Percentiles rank a stretch among this genome's conserved stretches.
phyloP scores from a whole-genome alignment of 2,329 filamentous ascomycete species.

The Thyridium curvatum region DNA sequence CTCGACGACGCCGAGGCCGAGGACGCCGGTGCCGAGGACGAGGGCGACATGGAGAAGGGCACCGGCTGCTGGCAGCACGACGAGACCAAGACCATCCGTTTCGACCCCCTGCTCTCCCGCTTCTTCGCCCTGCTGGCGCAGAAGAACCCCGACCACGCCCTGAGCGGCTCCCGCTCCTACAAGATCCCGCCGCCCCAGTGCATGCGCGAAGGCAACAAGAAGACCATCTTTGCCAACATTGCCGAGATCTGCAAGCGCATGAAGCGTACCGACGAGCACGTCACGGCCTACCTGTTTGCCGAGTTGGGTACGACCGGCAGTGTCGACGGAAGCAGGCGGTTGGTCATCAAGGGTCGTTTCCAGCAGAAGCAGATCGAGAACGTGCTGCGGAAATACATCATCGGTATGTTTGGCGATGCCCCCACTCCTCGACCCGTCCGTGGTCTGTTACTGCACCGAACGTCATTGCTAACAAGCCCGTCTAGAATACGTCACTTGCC shows the following conservation, averaged over 20 bases:
- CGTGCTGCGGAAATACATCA: slow-evolving; percentile 90
- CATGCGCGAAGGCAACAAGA: slow-evolving; percentile 99
- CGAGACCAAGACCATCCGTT: slow-evolving; percentile 70
- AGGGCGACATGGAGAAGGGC: slow-evolving; percentile 77
- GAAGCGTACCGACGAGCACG: slow-evolving; percentile 97
- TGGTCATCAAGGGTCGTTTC: slow-evolving; percentile 99
- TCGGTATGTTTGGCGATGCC: slow-evolving; percentile 46
- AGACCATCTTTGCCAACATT: slow-evolving; percentile 99
- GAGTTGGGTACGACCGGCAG: slow-evolving; percentile 96
- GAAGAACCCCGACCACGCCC: slow-evolving; percentile 93
- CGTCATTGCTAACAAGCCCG: slow-evolving; percentile 20
- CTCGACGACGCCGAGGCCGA: slow-evolving; percentile 53
- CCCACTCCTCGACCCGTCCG: too few relatives aligned
- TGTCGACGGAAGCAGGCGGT: slow-evolving; percentile 82
- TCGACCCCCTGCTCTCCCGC: slow-evolving; percentile 77
- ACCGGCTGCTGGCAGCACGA: slow-evolving; percentile 89
- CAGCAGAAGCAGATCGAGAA: slow-evolving; percentile 99
- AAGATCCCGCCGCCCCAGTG: slow-evolving; percentile 99
- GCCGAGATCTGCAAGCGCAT: slow-evolving; percentile 98
- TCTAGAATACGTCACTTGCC: slow-evolving; percentile 98
- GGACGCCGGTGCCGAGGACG: slow-evolving; percentile 35
- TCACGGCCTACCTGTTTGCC: slow-evolving; percentile 93
- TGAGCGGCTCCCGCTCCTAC: slow-evolving; percentile 87
- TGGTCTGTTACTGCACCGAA: background rate
- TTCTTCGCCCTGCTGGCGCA: slow-evolving; percentile 94